Evolutionary conservation across 2,329 filamentous ascomycete genomes (phyloP).

Genomic region (Paraconiothyrium brasiliense): DNA sequence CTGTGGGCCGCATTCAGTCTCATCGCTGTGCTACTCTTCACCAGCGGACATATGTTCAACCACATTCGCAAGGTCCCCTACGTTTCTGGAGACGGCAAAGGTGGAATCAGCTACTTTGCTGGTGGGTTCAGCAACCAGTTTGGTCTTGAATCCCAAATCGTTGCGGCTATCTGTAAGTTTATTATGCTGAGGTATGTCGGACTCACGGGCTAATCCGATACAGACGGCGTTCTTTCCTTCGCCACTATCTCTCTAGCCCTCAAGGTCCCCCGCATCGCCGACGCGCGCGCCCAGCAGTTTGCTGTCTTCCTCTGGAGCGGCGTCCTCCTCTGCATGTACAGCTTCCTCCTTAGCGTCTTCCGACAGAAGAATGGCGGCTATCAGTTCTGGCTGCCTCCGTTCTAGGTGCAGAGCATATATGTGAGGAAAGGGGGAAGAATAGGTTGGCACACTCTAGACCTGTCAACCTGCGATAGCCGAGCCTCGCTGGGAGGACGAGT

Average conservation of each 20-base stretch:
- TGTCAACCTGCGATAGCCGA: too few species aligned
- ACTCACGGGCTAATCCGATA: slow-evolving; percentile 19
- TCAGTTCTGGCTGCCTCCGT: slow-evolving; percentile 92
- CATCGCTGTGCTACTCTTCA: slow-evolving; percentile 90
- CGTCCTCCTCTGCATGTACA: slow-evolving; percentile 84
- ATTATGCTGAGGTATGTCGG: not conserved
- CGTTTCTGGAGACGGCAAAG: slow-evolving; percentile 82
- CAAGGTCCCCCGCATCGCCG: slow-evolving; percentile 88
- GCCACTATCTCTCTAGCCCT: slow-evolving; percentile 89
- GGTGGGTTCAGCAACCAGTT: slow-evolving; percentile 92
- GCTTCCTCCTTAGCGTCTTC: slow-evolving; percentile 93
- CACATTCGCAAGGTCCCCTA: slow-evolving; percentile 97
- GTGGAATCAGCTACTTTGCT: slow-evolving; percentile 90
- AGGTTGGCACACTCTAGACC: not conserved
- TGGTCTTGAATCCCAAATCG: slow-evolving; percentile 93
- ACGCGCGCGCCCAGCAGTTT: slow-evolving; percentile 79
- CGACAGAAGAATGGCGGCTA: slow-evolving; percentile 94
- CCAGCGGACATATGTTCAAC: slow-evolving; percentile 98
- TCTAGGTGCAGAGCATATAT: slow-evolving; percentile 58
- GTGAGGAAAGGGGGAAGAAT: not conserved
- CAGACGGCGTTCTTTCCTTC: slow-evolving; percentile 84
- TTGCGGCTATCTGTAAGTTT: slow-evolving; percentile 89
- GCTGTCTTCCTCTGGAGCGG: slow-evolving; percentile 82
- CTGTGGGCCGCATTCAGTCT: slow-evolving; percentile 92
- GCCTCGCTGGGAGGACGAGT: not conserved